Evolutionary conservation across 768 basidiomycete genomes (phyloP).

Genomic region (Fomitopsis serialis): DNA sequence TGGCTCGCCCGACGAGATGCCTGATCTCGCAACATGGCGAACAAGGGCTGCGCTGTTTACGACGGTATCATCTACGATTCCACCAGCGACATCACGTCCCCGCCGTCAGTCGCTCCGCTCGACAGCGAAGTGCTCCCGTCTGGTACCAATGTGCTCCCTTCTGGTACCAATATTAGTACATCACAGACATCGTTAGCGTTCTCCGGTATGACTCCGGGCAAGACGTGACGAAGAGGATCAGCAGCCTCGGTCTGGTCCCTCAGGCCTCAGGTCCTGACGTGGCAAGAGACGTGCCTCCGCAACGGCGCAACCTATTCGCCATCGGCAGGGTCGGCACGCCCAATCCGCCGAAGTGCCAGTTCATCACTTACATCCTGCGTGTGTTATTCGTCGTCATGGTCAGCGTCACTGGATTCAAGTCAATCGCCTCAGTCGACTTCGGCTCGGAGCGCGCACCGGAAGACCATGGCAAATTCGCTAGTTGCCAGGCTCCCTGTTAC

Average conservation of each 20-base stretch:
- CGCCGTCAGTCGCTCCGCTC: slow-evolving; percentile 47
- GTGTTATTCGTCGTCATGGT: slow-evolving; percentile 91
- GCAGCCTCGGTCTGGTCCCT: slow-evolving; percentile 60
- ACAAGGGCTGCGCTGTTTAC: slow-evolving; percentile 69
- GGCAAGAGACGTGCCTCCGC: slow-evolving; percentile 84
- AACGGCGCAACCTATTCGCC: slow-evolving; percentile 92
- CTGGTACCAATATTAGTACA: too few species aligned
- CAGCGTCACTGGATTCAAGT: slow-evolving; percentile 92
- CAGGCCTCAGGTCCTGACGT: slow-evolving; percentile 41
- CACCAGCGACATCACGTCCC: slow-evolving; percentile 68
- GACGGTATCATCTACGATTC: slow-evolving; percentile 84
- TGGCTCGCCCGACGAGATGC: too few species aligned
- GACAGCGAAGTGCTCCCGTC: slow-evolving; percentile 35
- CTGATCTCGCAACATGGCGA: slow-evolving; percentile 70
- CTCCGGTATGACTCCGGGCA: slow-evolving; percentile 71
- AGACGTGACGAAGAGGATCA: slow-evolving; percentile 76
- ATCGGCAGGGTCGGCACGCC: slow-evolving; percentile 91
- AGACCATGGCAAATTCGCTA: slow-evolving; percentile 95
- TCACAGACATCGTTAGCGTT: slow-evolving; percentile 60
- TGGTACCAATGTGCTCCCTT: slow-evolving; percentile 19
- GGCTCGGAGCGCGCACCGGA: slow-evolving; percentile 77
- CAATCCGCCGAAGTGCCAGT: slow-evolving; percentile 85
- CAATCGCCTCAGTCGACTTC: slow-evolving; percentile 87
- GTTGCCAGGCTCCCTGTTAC: slow-evolving; percentile 98
- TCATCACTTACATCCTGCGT: slow-evolving; percentile 87